Evolutionary conservation across 495 filamentous ascomycete species (phyloP), one percentile per base, ranked within the genome.

Genomic region (Parachaetomium inaequale): DNA sequence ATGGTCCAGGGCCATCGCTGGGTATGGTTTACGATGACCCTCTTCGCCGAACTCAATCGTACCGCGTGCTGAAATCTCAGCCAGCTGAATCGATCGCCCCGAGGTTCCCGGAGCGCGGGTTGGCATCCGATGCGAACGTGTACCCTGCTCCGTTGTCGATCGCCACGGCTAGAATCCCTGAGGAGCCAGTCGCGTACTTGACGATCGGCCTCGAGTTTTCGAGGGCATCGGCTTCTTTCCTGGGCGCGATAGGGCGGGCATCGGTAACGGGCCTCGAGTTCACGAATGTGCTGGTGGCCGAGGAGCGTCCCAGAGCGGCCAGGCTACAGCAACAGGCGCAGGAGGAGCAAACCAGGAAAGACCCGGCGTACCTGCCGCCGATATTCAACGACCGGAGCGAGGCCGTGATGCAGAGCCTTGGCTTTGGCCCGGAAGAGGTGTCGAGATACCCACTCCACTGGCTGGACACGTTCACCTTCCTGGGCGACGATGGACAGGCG

Each of bases 1-100:
- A 79, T 63, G 70, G 72, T 21, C 65, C 74, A 31, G 75, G 77
- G 17, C 51, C 68, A 21, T 55, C 72, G 54, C 68, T 73, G 59
- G 68, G 59, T 67, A 63, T 72, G 63, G 59, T 74, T 55, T 79
- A 75, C 65, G 74, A 79, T 50, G 80, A 83, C 59, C 75, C 73
- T 55, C 76, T 84, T 62, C 76, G 79, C 65, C 74, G 78, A 65
- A 75, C 71, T 59, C 75, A 80, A 46, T 76, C 80, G 36, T 84
- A 86, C 68, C 76, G 83, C 63, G 77, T 85, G 52, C 72, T 87
- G 61, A 86, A 86, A 72, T 84, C 84, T 61, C 83, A 85, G 65
- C 70, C 78, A 75, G 72, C 73, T 68, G 72, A 81, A 59, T 55
- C 76, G 52, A 62, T 76, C 56, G 64, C 73, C 15, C 77, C 79